phyloP scores from a whole-genome alignment of 148 eudicot genomes.

The Talinum fruticosum region DNA sequence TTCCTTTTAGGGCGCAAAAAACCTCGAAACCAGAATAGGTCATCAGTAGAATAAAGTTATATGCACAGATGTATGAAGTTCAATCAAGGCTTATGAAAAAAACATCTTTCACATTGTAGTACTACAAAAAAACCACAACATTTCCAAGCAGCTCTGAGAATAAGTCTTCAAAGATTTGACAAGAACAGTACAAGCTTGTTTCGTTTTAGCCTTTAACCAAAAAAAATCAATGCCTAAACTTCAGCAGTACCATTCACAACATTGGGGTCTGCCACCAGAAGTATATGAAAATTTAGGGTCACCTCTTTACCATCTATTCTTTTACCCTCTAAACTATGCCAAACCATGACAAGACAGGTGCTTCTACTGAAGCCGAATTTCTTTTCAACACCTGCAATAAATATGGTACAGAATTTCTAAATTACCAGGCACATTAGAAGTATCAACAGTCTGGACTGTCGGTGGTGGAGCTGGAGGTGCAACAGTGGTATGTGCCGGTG shows the following conservation, averaged over 20 bases:
- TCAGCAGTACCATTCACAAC: not conserved
- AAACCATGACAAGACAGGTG: not conserved
- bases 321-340: not conserved
- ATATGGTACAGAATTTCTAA: not conserved
- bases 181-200: not conserved
- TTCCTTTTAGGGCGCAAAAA: not conserved
- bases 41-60: not conserved
- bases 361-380: not conserved
- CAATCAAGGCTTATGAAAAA: not conserved
- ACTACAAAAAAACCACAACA: not conserved
- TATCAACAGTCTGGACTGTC: conserved; percentile 85
- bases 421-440: conserved; percentile 90
- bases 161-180: not conserved
- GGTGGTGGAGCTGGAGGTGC: conserved; percentile 87
- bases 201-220: not conserved
- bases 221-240: not conserved
- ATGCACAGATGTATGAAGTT: not conserved
- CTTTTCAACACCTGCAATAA: not conserved
- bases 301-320: not conserved
- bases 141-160: not conserved
- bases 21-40: not conserved
- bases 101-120: not conserved
- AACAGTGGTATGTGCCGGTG: conserved; percentile 46
- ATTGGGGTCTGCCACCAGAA: not conserved
- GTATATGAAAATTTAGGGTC: not conserved